Percentiles rank a stretch among this genome's conserved stretches.
These are phyloP conservation scores for Uronychia setigera DNA, from an alignment of 73 alveolate genomes.

Conservation along the genomic window DNA sequence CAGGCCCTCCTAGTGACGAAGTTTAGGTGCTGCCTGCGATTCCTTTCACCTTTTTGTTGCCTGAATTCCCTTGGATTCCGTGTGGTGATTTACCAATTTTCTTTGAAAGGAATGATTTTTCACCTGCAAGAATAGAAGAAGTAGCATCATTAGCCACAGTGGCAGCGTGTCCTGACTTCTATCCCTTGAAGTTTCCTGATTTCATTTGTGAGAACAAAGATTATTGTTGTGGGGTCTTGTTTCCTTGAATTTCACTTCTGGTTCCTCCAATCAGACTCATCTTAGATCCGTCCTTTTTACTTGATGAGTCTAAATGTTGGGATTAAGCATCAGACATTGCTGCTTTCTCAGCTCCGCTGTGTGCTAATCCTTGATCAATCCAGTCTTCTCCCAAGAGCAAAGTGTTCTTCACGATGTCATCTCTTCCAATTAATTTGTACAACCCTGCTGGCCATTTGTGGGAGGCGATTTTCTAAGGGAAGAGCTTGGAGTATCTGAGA, in stretches of 20 bases:
- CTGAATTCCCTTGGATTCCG: not conserved
- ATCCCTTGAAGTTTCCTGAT: not conserved
- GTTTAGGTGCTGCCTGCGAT: not conserved
- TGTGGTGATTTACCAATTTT: constrained; percentile 17
- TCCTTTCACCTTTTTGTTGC: not conserved
- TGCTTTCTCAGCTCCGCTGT: not conserved
- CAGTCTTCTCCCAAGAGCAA: constrained; percentile 29
- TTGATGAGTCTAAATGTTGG: not conserved
- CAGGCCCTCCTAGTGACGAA: constrained; percentile 22
- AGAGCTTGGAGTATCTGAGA: constrained; percentile 38
- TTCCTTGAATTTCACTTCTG: constrained; percentile 7
- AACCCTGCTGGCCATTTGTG: constrained; percentile 64
- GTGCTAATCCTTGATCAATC: not conserved
- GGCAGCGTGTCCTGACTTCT: not conserved
- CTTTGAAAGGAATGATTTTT: constrained; percentile 8
- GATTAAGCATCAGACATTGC: not conserved
- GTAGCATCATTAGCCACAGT: not conserved
- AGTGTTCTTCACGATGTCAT: constrained; percentile 41
- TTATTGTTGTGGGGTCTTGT: too few relatives aligned
- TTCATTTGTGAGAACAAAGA: not conserved
- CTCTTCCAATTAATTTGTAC: constrained; percentile 55
- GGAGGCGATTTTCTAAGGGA: constrained; percentile 19
- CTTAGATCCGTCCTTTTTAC: constrained; percentile 6
- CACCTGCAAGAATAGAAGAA: constrained; percentile 9
- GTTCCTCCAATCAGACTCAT: not conserved